Evolutionary conservation across 1,284 basidiomycete genomes (phyloP).

Genomic region (Ustilago trichophora): DNA sequence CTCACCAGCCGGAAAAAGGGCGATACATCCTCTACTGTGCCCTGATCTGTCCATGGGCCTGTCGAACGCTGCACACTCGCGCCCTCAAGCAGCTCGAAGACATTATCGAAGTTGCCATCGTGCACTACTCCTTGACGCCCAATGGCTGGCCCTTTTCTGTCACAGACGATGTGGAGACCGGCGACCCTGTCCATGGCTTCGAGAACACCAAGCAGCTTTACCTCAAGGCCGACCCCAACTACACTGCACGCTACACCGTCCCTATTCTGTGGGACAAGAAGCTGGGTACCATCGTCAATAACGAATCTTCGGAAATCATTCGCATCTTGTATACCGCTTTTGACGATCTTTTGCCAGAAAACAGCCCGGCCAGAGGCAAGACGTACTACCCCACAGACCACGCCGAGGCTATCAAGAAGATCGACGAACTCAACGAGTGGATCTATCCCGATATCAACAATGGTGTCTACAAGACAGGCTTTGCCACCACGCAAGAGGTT

Average conservation of each 20-base stretch:
- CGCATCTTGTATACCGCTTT: slow-evolving; percentile 78
- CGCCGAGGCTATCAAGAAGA: slow-evolving; percentile 66
- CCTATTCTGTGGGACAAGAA: slow-evolving; percentile 94
- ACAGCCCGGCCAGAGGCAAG: slow-evolving; percentile 30
- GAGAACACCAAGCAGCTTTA: slow-evolving; percentile 71
- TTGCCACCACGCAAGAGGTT: slow-evolving; percentile 80
- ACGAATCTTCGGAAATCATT: slow-evolving; percentile 72
- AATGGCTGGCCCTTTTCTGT: slow-evolving; percentile 83
- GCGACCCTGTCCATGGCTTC: slow-evolving; percentile 66
- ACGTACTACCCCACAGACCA: slow-evolving; percentile 72
- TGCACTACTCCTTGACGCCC: slow-evolving; percentile 83
- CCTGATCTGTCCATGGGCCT: slow-evolving; percentile 78
- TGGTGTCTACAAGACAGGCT: slow-evolving; percentile 77
- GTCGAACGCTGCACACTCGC: slow-evolving; percentile 83
- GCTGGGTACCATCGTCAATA: slow-evolving; percentile 85
- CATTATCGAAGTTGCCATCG: slow-evolving; percentile 69
- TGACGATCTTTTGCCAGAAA: slow-evolving; percentile 45
- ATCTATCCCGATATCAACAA: slow-evolving; percentile 69
- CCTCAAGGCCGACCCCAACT: slow-evolving; percentile 74
- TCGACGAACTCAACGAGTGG: slow-evolving; percentile 87
- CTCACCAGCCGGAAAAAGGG: slow-evolving; percentile 84
- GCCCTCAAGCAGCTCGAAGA: slow-evolving; percentile 89
- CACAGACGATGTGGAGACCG: slow-evolving; percentile 27
- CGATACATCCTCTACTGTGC: slow-evolving; percentile 60
- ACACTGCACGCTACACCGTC: slow-evolving; percentile 51